Evolutionary conservation across 2,329 filamentous ascomycete genomes (phyloP), one percentile per base, ranked within the genome.

Genomic region (Rhynchosporium agropyri): DNA sequence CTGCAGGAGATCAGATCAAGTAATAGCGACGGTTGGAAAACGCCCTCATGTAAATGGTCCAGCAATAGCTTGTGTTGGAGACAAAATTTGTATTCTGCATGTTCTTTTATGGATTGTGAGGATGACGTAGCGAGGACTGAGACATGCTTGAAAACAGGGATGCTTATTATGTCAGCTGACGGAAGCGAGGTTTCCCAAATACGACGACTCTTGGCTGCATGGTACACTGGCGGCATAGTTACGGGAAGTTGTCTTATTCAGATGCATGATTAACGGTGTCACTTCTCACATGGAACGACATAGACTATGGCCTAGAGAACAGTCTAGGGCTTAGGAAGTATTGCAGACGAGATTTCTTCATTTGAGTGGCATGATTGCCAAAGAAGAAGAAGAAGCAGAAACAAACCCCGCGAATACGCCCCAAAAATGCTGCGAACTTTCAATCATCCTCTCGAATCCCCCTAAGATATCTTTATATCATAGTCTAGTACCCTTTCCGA

Each of bases 101-200:
- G 33, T 40, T 36, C 20, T 20, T 1, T 33, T 54, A 53, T 31
- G n/a, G 50, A 53, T 20, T 46, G 2, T n/a, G 43, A 46, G 43
- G 51, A 54, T 54, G 51, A 50, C 33, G 51, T 54, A 53, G 50
- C 33, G 50, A 53, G 33, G n/a, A 33, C 15, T 20, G 33, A 28
- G 33, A 26, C 33, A 5, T 40, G 33, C 29, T 26, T 8, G n/a
- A 40, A 38, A 10, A n/a, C 36, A 33, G 51, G 36, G 51, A 54
- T 54, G 10, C 40, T 54, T 42, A 28, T 3, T 28, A 40, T 29
- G 51, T 54, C 51, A 54, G 33, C n/a, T 54, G 51, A 54, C 36
- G 26, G 36, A 54, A 29, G 43, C 43, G 43, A 46, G 43, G 7
- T 10, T 10, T 36, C 9, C 9, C 33, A 36, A 36, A 36, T 20